These are phyloP conservation scores for Lyophyllum shimeji DNA, from an alignment of 768 basidiomycete genomes.

Conservation along the genomic window DNA sequence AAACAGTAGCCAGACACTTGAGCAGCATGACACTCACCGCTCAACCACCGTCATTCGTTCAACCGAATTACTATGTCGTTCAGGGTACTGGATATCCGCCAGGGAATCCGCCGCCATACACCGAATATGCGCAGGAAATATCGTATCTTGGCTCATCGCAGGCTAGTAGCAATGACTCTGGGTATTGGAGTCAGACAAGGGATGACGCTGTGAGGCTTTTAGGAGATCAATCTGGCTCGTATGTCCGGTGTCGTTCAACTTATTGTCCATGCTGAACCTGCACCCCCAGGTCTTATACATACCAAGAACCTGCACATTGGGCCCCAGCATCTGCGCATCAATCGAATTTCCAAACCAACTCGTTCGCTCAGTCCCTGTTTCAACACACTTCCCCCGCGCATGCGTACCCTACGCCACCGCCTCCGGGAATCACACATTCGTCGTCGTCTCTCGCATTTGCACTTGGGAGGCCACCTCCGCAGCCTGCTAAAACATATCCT, in stretches of 20 bases:
- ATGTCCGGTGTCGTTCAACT: conserved; percentile 28
- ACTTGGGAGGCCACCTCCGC: conserved; percentile 43
- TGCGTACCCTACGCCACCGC: conserved; percentile 73
- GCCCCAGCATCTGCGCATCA: conserved; percentile 35
- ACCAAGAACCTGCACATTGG: conserved; percentile 44
- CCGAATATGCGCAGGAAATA: conserved; percentile 67
- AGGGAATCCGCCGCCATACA: conserved; percentile 54
- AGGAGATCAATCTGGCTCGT: conserved; percentile 52
- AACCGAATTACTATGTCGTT: conserved; percentile 50
- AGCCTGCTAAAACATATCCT: conserved; percentile 33
- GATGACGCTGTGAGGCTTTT: conserved; percentile 63
- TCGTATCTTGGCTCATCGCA: conserved; percentile 53
- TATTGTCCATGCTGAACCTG: conserved; percentile 17
- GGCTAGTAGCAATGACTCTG: conserved; percentile 41
- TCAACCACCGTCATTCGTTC: conserved; percentile 62
- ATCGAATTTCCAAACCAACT: conserved; percentile 53
- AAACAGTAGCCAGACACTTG: conserved; percentile 65
- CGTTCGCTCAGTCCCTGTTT: conserved; percentile 65
- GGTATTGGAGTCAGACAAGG: conserved; percentile 65
- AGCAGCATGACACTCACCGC: conserved; percentile 57
- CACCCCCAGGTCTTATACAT: conserved; percentile 37
- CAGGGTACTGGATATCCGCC: conserved; percentile 30
- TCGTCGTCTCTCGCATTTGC: conserved; percentile 79
- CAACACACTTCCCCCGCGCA: conserved; percentile 60
- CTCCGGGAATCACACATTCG: conserved; percentile 58